These are phyloP conservation scores for Linum lewisii DNA, from an alignment of 345 rosid species.

Conservation along the genomic window DNA sequence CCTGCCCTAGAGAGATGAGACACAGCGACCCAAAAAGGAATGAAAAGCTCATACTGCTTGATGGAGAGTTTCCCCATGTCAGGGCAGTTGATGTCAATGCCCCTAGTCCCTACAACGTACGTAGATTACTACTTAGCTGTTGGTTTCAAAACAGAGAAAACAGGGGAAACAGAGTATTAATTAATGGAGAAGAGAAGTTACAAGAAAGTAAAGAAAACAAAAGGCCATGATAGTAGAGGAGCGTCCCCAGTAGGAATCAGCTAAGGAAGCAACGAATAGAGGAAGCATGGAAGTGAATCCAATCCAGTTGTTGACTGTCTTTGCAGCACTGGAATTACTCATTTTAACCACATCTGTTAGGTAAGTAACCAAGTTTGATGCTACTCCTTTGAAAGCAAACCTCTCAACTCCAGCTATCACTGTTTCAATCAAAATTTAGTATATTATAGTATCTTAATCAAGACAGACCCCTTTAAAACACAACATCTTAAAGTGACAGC, in stretches of 20 bases:
- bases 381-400: constrained; percentile 94
- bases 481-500: no score
- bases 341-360: constrained; percentile 70
- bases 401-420: constrained; percentile 87
- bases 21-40: constrained; percentile 67
- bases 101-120: constrained; percentile 49
- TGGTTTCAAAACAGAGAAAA: no score
- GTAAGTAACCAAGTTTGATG: constrained; percentile 82
- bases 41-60: constrained; percentile 29
- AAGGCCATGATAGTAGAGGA: constrained; percentile 62
- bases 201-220: constrained; percentile 67
- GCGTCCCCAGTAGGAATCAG: constrained; percentile 76
- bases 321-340: constrained; percentile 87
- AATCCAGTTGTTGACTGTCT: constrained; percentile 76
- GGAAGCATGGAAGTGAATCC: constrained; percentile 88
- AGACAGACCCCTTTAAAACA: no score
- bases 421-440: no score
- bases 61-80: constrained; percentile 35
- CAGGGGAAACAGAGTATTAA: no score
- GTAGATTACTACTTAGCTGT: no score
- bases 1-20: constrained; percentile 71
- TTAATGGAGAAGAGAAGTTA: constrained; percentile 10
- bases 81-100: constrained; percentile 75
- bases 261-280: constrained; percentile 65
- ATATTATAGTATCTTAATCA: no score